A percentile compares a stretch with the other conserved stretches of the same genome.
phyloP scores from a whole-genome alignment of 2,329 filamentous ascomycete species.

The Annulohypoxylon truncatum region DNA sequence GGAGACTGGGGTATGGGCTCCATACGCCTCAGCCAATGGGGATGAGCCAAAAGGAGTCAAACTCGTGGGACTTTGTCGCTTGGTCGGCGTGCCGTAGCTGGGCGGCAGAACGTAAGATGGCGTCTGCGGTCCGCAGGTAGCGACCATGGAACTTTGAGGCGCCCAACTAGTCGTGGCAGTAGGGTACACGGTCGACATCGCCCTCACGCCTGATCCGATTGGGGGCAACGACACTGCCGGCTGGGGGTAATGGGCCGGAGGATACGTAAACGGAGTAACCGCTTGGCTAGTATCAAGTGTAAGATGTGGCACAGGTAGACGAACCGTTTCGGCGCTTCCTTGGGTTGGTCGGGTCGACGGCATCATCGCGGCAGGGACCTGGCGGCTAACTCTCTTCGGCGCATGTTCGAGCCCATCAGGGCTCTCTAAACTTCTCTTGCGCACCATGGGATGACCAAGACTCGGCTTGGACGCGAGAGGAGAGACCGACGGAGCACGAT shows the following conservation, averaged over 20 bases:
- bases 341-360: constrained; percentile 42
- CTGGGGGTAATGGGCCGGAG: constrained; percentile 56
- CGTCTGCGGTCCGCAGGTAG: constrained; percentile 51
- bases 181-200: constrained; percentile 83
- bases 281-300: constrained; percentile 67
- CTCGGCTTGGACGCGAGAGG: constrained; percentile 62
- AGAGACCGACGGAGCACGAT: constrained; percentile 58
- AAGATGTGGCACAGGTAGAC: constrained; percentile 78
- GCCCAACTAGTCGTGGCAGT: constrained; percentile 57
- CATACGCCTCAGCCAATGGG: constrained; percentile 72
- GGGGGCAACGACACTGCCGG: constrained; percentile 70
- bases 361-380: constrained; percentile 44
- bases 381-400: constrained; percentile 61
- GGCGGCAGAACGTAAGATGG: constrained; percentile 47
- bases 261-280: constrained; percentile 44
- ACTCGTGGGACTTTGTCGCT: constrained; percentile 64
- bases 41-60: constrained; percentile 73
- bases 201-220: constrained; percentile 69
- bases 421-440: constrained; percentile 66
- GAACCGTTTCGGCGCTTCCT: constrained; percentile 51
- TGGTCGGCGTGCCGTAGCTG: constrained; percentile 63
- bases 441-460: constrained; percentile 53
- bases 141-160: constrained; percentile 50
- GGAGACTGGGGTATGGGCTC: constrained; percentile 72
- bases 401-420: constrained; percentile 63